phyloP scores from a whole-genome alignment of 495 filamentous ascomycete genomes.

The Penicillium silybi region DNA sequence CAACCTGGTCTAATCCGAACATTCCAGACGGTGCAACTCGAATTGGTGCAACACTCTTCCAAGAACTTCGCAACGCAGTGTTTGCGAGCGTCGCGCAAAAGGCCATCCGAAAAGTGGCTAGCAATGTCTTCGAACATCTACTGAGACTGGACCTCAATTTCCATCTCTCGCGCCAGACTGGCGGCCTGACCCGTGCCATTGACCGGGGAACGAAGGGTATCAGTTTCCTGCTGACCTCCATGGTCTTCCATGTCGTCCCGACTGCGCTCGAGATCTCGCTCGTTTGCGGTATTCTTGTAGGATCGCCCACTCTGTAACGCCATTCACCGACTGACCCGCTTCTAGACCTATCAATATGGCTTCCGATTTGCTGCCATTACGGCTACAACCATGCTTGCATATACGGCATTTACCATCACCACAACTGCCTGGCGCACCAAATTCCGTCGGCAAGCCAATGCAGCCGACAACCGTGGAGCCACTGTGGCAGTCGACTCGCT shows the following conservation, averaged over 20 bases:
- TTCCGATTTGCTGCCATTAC: slow-evolving; percentile 89
- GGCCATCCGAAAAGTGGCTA: slow-evolving; percentile 84
- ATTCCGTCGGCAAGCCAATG: slow-evolving; percentile 91
- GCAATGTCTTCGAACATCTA: slow-evolving; percentile 89
- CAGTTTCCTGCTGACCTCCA: slow-evolving; percentile 91
- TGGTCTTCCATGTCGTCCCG: slow-evolving; percentile 97
- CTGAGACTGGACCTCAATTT: slow-evolving; percentile 88
- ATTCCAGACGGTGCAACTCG: slow-evolving; percentile 74
- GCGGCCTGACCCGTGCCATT: slow-evolving; percentile 89
- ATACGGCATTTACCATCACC: slow-evolving; percentile 89
- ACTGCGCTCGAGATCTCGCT: slow-evolving; percentile 91
- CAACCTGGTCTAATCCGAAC: slow-evolving; percentile 8
- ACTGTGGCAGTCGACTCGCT: slow-evolving; percentile 94
- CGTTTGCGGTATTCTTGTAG: slow-evolving; percentile 83
- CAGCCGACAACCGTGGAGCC: slow-evolving; percentile 90
- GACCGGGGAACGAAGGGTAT: slow-evolving; percentile 97
- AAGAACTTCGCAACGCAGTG: slow-evolving; percentile 90
- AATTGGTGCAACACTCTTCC: slow-evolving; percentile 80
- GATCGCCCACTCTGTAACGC: not conserved
- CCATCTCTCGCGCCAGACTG: slow-evolving; percentile 89
- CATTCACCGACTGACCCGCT: not conserved
- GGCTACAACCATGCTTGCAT: slow-evolving; percentile 83
- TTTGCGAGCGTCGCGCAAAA: slow-evolving; percentile 97
- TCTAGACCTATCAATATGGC: slow-evolving; percentile 89
- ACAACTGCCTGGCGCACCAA: slow-evolving; percentile 97